These are phyloP conservation scores for Penicillium goetzii DNA, from an alignment of 495 filamentous ascomycete genomes.

Conservation along the genomic window DNA sequence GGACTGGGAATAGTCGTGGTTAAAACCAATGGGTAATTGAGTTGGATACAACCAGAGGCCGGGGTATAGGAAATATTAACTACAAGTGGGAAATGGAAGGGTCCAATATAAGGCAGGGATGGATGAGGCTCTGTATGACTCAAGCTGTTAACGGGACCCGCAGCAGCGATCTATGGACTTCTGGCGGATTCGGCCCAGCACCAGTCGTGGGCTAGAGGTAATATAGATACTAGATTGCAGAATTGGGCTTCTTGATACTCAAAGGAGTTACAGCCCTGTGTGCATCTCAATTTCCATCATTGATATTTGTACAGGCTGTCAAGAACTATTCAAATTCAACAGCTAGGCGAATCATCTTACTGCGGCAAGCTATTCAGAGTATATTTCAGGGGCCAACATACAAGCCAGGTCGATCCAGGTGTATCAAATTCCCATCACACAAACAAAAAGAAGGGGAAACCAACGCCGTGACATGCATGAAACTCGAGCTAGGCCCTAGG, in stretches of 20 bases:
- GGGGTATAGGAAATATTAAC: neutral
- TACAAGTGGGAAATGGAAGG: neutral
- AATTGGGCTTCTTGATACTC: too few relatives aligned
- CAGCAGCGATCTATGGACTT: constrained; percentile 10
- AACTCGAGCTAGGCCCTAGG: constrained; percentile 12
- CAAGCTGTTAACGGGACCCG: constrained; percentile 3
- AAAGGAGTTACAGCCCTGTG: neutral
- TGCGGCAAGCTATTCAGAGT: constrained; percentile 14
- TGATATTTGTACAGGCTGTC: neutral
- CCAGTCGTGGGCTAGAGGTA: too few relatives aligned
- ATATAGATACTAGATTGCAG: too few relatives aligned
- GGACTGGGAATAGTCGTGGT: neutral
- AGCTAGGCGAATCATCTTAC: neutral
- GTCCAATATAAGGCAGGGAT: neutral
- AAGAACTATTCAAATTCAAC: constrained; percentile 1
- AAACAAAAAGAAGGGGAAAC: constrained; percentile 20
- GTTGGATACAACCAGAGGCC: neutral
- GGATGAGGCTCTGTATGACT: constrained; percentile 15
- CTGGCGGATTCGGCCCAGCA: constrained; percentile 5
- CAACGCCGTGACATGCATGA: constrained; percentile 39
- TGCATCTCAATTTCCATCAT: neutral
- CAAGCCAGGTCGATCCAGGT: constrained; percentile 18
- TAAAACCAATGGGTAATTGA: neutral
- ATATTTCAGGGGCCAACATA: constrained; percentile 17
- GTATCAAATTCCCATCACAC: constrained; percentile 18